phyloP scores from a whole-genome alignment of 1,139 yeast genomes.

The Sugiyamaella xylanicola region DNA sequence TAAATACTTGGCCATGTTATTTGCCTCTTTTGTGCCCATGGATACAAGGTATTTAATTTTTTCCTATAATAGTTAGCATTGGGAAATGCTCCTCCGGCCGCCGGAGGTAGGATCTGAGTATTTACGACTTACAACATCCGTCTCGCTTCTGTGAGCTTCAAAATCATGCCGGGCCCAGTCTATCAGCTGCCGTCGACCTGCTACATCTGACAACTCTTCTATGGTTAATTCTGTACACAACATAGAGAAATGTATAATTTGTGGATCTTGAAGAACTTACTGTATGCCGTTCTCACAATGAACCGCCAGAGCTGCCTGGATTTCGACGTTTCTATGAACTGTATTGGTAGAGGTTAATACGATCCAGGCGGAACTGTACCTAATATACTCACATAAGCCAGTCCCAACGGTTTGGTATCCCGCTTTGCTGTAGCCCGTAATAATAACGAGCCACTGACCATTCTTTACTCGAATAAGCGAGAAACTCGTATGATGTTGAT shows the following conservation, averaged over 20 bases:
- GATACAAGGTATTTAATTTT: conserved; percentile 41
- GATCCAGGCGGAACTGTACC: not conserved
- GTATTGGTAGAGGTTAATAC: not conserved
- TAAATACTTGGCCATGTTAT: conserved; percentile 37
- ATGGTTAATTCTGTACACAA: no score
- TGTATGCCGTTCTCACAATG: conserved; percentile 40
- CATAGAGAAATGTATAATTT: no score
- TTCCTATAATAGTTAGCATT: conserved; percentile 20
- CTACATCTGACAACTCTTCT: conserved; percentile 22
- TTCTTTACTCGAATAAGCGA: not conserved
- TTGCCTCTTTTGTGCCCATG: conserved; percentile 42
- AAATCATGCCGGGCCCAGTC: conserved; percentile 44
- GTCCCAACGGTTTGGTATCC: conserved; percentile 20
- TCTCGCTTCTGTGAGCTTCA: conserved; percentile 36
- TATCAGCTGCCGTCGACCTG: conserved; percentile 38
- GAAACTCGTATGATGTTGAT: no score
- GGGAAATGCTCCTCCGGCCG: no score
- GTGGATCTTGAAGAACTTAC: conserved; percentile 26
- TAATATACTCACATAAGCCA: conserved; percentile 30
- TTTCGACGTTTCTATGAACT: conserved; percentile 41
- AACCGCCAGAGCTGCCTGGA: conserved; percentile 41
- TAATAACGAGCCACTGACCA: not conserved
- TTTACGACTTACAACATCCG: conserved; percentile 36
- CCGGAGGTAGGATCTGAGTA: no score
- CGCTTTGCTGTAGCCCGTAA: not conserved